Base-by-base conservation (phyloP, 768 basidiomycete species). In the Leucocoprinus birnbaumii region DNA sequence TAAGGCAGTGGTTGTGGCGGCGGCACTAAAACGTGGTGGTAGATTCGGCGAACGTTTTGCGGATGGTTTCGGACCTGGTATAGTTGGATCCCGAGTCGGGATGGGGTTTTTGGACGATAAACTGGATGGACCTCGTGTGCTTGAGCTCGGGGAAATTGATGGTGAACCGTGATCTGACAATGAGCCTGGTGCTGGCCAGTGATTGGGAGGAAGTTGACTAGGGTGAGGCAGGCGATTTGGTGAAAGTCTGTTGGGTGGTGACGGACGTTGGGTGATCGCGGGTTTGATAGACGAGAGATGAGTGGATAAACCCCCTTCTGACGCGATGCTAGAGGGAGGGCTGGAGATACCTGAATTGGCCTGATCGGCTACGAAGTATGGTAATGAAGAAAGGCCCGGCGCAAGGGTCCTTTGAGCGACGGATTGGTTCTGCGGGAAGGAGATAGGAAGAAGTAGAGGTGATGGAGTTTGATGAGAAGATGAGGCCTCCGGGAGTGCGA, bases 151-250 rank as follows among this genome's bases (percentile, higher is more conserved):
- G 8, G 48, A 22, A 19, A 31, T 31, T 31, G 31, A 31, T 31
- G 48, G 48, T 4, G 48, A 50, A 7, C 48, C 21, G 21, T 38
- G 48, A 24, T 50, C 48, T 3, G 48, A 50, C 35, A 50, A 38
- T 7, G 48, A 40, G 22, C 0, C n/a, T 50, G 34, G 34, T 7
- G 48, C 38, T 9, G 48, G 48, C 48, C 48, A 50, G n/a, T 50
- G 48, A 22, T 50, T 50, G 4, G 48, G 48, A 25, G 37, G 21
- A 38, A 50, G 48, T 19, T 40, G 48, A 19, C 48, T 50, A 13
- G 48, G 48, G 35, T 50, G 48, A 8, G 48, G 48, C 19, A 50
- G 48, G 37, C 22, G 48, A 13, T 40, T 40, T n/a, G 37, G 16
- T 3, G 48, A 31, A 3, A 25, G 31, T 34, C 24, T 19, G n/a